phyloP scores from a whole-genome alignment of 1,139 yeast species.

The Lizanozyma gosingica region DNA sequence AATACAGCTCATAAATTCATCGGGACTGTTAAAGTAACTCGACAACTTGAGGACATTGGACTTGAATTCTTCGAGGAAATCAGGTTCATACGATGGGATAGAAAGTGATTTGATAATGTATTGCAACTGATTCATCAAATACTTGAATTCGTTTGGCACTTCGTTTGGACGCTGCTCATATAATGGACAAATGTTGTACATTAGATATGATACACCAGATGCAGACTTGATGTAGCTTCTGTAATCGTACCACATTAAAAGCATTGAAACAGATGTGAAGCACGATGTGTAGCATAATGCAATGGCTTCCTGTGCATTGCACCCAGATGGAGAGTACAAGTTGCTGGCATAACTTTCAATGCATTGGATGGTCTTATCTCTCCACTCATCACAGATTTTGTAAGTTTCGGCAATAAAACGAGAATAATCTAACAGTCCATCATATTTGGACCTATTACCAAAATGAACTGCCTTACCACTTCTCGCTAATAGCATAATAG shows the following conservation, averaged over 20 bases:
- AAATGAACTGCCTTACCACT: background rate
- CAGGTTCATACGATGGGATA: slow-evolving; percentile 20
- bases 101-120: slow-evolving; percentile 14
- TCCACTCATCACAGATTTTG: background rate
- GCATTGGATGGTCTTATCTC: background rate
- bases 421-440: background rate
- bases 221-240: background rate
- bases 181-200: background rate
- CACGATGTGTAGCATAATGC: background rate
- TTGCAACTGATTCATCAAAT: slow-evolving; percentile 9
- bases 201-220: background rate
- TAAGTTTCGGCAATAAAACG: background rate
- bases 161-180: background rate
- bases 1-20: background rate
- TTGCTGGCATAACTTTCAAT: background rate
- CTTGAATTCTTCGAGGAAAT: slow-evolving; percentile 16
- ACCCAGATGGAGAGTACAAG: background rate
- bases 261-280: background rate
- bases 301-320: background rate
- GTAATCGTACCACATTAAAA: background rate
- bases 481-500: background rate
- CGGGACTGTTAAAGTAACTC: background rate
- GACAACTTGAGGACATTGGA: slow-evolving; percentile 9
- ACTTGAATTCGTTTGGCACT: slow-evolving; percentile 3
- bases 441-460: background rate